A percentile compares a stretch with the other conserved stretches of the same genome.
These are phyloP conservation scores for Oidium heveae DNA, from an alignment of 2,329 filamentous ascomycete genomes.

Conservation along the genomic window DNA sequence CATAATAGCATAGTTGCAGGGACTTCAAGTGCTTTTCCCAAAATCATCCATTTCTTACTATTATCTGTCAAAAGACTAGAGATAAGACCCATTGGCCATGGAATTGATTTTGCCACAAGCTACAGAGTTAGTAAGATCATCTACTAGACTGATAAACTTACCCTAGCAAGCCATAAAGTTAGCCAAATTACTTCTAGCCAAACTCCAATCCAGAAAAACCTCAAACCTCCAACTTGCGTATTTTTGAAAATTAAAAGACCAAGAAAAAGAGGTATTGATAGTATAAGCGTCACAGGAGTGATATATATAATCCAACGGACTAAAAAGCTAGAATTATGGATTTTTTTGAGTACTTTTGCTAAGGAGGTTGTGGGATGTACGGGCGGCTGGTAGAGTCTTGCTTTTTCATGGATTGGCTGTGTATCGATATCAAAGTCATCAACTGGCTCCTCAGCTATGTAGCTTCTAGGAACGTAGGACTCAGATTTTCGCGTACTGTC, in stretches of 20 bases:
- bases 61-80: constrained; percentile 61
- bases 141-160: constrained; percentile 11
- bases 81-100: constrained; percentile 32
- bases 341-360: constrained; percentile 36
- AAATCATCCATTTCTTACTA: constrained; percentile 77
- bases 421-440: constrained; percentile 29
- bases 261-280: constrained; percentile 42
- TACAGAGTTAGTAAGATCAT: constrained; percentile 9
- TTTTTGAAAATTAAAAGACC: constrained; percentile 32
- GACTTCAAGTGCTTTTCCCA: constrained; percentile 65
- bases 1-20: constrained; percentile 75
- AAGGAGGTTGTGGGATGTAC: constrained; percentile 34
- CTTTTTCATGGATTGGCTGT: constrained; percentile 42
- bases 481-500: constrained; percentile 8
- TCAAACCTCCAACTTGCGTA: constrained; percentile 45
- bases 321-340: constrained; percentile 39
- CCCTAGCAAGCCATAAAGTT: constrained; percentile 56
- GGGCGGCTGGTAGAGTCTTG: constrained; percentile 36
- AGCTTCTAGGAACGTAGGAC: constrained; percentile 15
- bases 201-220: constrained; percentile 74
- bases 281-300: constrained; percentile 32
- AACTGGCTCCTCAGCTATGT: constrained; percentile 29
- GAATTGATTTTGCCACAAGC: constrained; percentile 38
- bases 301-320: constrained; percentile 51
- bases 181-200: constrained; percentile 91